Evolutionary conservation across 1,139 yeast species (phyloP), one percentile per base, ranked within the genome.

Genomic region (Yamadazyma kanchanaburiensis): DNA sequence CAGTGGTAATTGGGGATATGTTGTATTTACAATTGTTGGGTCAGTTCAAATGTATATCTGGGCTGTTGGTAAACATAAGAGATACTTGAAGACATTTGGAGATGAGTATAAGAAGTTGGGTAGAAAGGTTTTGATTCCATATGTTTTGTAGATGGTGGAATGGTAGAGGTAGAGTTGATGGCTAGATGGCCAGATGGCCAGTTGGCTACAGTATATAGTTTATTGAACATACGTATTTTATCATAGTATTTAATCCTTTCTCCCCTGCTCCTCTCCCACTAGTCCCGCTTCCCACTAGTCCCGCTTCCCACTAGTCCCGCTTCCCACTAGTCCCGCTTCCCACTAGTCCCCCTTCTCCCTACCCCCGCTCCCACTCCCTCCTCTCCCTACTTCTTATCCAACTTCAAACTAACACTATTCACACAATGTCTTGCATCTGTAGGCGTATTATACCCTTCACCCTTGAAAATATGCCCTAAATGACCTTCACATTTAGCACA

Each of bases 401-500:
- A 84, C 49, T 80, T 83, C 54, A 91, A 63, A 37, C 89, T 77
- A 18, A 86, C 67, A 35, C 95, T 84, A 57, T 91, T 91, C 15
- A 89, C 96, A 57, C 99, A 91, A 55, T 91, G 97, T 53, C 99
- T 76, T 43, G 76, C 91, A 54, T 89, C 91, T 0, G 95, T 87
- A 6, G 97, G 98, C 9, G 79, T 84, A 25, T 74, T 62, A 64
- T 75, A 89, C 0, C 97, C 97, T 59, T 91, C 98, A n/a, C 95
- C 95, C 45, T 77, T 77, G 58, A 91, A 91, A 2, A 91, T 82
- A 58, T 91, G 98, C 2, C 98, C 98, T 45, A 91, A 60, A 58
- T 91, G 98, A 1, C 96, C 95, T 28, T 86, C 95, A 53, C 98
- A 91, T n/a, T 70, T 69, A 12, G 79, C 64, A 51, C 98, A 91